Evolutionary conservation across 768 basidiomycete genomes (phyloP).

Genomic region (Amylocystis lapponica): DNA sequence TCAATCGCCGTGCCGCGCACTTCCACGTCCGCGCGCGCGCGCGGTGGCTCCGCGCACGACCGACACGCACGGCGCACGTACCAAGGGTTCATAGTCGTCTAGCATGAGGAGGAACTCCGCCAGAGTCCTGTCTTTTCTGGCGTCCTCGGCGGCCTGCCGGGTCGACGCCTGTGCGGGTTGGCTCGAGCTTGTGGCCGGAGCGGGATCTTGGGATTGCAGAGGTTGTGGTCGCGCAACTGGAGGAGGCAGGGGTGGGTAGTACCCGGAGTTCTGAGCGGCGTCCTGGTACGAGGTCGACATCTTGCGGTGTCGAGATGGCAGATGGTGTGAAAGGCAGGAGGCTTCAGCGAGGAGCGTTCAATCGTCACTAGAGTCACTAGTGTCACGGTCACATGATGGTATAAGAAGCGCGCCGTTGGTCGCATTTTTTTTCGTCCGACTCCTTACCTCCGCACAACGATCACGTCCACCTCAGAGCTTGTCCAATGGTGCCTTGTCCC

Average conservation of each 20-base stretch:
- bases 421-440: constrained; percentile 1
- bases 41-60: background rate
- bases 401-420: constrained; percentile 8
- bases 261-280: constrained; percentile 4
- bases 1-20: background rate
- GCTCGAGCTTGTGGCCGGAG: constrained; percentile 16
- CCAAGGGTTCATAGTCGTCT: constrained; percentile 94
- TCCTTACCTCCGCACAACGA: constrained; percentile 8
- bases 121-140: constrained; percentile 82
- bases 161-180: constrained; percentile 36
- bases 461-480: background rate
- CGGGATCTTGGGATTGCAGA: constrained; percentile 13
- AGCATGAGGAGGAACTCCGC: constrained; percentile 95
- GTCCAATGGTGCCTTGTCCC: constrained; percentile 24
- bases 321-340: no score
- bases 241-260: constrained; percentile 12
- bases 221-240: constrained; percentile 12
- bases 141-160: constrained; percentile 72
- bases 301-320: background rate
- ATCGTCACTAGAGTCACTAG: no score
- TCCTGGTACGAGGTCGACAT: constrained; percentile 16
- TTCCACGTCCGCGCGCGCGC: background rate
- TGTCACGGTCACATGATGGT: no score
- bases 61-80: constrained; percentile 30
- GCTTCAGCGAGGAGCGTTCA: no score